Evolutionary conservation across 140 eudicot genomes (phyloP), one percentile per base, ranked within the genome.

Genomic region (Bidens hawaiensis): DNA sequence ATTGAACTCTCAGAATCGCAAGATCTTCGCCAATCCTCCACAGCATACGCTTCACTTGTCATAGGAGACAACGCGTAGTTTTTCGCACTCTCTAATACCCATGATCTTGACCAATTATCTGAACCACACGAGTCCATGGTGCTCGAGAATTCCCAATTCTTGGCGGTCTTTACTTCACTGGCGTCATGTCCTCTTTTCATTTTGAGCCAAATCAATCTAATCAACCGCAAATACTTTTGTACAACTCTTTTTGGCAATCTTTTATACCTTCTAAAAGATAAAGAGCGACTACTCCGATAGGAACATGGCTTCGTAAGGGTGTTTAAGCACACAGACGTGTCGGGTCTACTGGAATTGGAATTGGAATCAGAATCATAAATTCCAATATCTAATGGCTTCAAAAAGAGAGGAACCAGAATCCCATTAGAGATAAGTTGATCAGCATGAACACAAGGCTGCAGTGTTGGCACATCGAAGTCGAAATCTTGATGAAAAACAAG

Each of bases 381-480:
- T 46, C 56, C 28, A 55, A 67, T 52, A 23, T 67, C 78, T 26
- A 66, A 42, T 62, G 79, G 73, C 38, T 72, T 65, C 67, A 74
- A 61, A 49, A 72, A 75, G 26, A 79, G 60, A 0, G 90, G 94
- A 64, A 82, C 62, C 0, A 87, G 76, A 64, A 77, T 69, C 54
- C 96, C 95, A 5, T 84, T 78, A 46, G 82, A 81, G 6, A 90
- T 83, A 30, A 84, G 76, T 46, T 91, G 87, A 80, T 85, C 94
- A 0, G 96, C 94, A 68, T 84, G 85, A 56, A 74, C 94, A 22
- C 86, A 76, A 45, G 95, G 67, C 16, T 76, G 81, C 5, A 83
- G 69, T 16, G 67, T 55, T 1, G 94, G 96, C 10, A 82, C 77
- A 78, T 85, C 86, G 45, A 91, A 84, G 43, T 76, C 69, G 60